phyloP scores from a whole-genome alignment of 495 filamentous ascomycete species.

The Lichenothelia convexa region DNA sequence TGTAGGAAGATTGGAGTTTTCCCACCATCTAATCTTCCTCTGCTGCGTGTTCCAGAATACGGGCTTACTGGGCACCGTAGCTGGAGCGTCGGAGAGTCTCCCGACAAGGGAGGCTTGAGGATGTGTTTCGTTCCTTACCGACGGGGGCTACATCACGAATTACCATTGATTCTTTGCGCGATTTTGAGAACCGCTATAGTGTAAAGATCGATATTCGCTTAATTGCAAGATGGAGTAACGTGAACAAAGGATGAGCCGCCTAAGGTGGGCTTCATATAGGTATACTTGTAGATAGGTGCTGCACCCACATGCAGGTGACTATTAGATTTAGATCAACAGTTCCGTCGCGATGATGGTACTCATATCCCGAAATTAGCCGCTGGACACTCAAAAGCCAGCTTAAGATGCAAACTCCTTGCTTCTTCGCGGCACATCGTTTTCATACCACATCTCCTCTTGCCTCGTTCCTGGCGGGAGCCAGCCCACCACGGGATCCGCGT shows the following conservation, averaged over 20 bases:
- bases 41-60: constrained; percentile 45
- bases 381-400: too few relatives aligned
- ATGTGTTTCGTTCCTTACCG: constrained; percentile 41
- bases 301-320: too few relatives aligned
- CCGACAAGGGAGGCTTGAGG: constrained; percentile 21
- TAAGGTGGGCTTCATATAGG: too few relatives aligned
- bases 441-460: constrained; percentile 65
- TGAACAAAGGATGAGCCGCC: too few relatives aligned
- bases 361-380: too few relatives aligned
- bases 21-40: constrained; percentile 39
- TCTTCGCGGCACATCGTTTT: constrained; percentile 21
- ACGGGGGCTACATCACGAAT: constrained; percentile 47
- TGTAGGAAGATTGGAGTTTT: constrained; percentile 50
- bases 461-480: constrained; percentile 60
- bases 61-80: constrained; percentile 34
- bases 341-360: too few relatives aligned
- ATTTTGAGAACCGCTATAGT: too few relatives aligned
- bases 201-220: too few relatives aligned
- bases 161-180: too few relatives aligned
- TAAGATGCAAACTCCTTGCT: not conserved
- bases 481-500: constrained; percentile 19
- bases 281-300: too few relatives aligned
- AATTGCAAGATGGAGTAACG: too few relatives aligned
- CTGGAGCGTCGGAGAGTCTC: constrained; percentile 42
- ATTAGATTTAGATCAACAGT: too few relatives aligned